Conservation (phyloP, 2,329 filamentous ascomycete genomes). For the Lachnellula hyalina region DNA sequence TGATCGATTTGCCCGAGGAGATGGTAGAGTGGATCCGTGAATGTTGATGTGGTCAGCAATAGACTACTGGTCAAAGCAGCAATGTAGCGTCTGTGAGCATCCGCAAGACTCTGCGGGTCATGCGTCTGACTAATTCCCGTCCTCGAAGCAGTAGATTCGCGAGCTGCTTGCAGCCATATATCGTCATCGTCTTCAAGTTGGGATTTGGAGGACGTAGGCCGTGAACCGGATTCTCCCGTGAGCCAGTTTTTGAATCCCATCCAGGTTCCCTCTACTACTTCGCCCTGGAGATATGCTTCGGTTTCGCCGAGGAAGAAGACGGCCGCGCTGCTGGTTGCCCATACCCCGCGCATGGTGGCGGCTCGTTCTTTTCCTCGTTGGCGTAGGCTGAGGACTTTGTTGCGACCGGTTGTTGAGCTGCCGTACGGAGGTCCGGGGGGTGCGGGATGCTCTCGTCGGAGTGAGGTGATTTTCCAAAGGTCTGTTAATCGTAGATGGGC, state of each 20-base stretch:
- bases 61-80: conserved; percentile 60
- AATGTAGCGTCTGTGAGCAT: conserved; percentile 75
- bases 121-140: conserved; percentile 38
- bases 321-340: conserved; percentile 83
- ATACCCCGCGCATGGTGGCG: conserved; percentile 70
- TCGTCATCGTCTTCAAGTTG: conserved; percentile 32
- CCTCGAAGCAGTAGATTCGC: conserved; percentile 13
- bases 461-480: conserved; percentile 78
- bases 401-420: conserved; percentile 53
- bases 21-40: conserved; percentile 59
- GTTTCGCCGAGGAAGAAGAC: conserved; percentile 87
- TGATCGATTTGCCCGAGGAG: conserved; percentile 74
- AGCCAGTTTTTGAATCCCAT: conserved; percentile 75
- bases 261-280: conserved; percentile 79
- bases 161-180: conserved; percentile 37
- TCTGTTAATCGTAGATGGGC: conserved; percentile 80
- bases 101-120: conserved; percentile 79
- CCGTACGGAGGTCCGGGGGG: conserved; percentile 61
- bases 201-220: conserved; percentile 13
- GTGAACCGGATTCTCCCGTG: conserved; percentile 28
- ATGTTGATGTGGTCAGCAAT: conserved; percentile 58
- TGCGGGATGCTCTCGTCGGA: conserved; percentile 71
- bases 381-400: conserved; percentile 56
- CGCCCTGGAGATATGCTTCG: conserved; percentile 82
- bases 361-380: conserved; percentile 58